These are phyloP conservation scores for Populus trichocarpa DNA, from an alignment of 441 rosid genomes.

Conservation along the genomic window DNA sequence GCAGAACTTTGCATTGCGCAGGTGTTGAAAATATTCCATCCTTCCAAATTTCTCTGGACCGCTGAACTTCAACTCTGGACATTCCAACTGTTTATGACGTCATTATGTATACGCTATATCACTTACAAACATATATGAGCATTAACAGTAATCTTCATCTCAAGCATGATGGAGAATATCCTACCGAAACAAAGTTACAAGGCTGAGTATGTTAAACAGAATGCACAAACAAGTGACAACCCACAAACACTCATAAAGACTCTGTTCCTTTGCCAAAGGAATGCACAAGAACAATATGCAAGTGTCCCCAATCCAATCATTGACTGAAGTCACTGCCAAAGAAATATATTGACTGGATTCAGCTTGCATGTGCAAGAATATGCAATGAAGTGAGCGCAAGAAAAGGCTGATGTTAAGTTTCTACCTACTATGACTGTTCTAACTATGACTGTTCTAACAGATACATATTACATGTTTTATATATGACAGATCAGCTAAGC, in stretches of 20 bases:
- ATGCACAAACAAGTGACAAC: background rate
- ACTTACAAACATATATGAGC: background rate
- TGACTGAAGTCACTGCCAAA: background rate
- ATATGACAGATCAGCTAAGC: background rate
- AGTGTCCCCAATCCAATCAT: background rate
- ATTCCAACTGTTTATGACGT: slow-evolving; percentile 76
- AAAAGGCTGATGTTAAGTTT: background rate
- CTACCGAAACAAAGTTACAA: background rate
- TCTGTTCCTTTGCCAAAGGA: background rate
- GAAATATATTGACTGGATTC: background rate
- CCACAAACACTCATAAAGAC: background rate
- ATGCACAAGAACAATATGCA: background rate
- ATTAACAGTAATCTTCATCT: background rate
- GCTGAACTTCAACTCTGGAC: slow-evolving; percentile 86
- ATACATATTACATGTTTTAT: background rate
- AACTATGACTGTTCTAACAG: background rate
- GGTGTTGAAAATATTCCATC: slow-evolving; percentile 82
- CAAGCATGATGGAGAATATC: background rate
- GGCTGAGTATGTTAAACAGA: background rate
- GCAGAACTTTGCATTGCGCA: slow-evolving; percentile 88
- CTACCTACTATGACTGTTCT: background rate
- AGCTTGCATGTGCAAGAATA: background rate
- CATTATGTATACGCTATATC: slow-evolving; percentile 19
- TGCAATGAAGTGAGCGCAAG: background rate
- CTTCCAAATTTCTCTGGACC: slow-evolving; percentile 80